Percentiles rank a stretch among this genome's conserved stretches.
Evolutionary conservation across 768 basidiomycete genomes (phyloP).

Genomic region (Tulasnella calospora): DNA sequence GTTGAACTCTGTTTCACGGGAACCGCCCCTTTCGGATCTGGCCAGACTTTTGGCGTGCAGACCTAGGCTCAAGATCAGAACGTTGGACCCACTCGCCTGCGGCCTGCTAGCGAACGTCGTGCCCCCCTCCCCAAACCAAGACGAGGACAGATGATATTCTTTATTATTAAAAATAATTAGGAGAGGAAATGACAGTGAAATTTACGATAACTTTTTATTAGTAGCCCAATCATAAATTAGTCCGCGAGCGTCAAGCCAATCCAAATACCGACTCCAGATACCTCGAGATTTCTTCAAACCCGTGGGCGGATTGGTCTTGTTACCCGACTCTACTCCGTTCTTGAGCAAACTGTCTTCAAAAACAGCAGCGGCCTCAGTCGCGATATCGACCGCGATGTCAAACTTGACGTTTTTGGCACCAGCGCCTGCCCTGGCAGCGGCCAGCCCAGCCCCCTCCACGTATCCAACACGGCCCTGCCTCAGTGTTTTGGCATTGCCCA

Average conservation of each 20-base stretch:
- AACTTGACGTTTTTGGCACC: slow-evolving; percentile 19
- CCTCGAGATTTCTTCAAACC: background rate
- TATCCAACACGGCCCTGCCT: slow-evolving; percentile 38
- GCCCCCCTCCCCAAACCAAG: background rate
- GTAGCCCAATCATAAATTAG: slow-evolving; percentile 7
- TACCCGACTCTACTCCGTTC: background rate
- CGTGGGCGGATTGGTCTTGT: background rate
- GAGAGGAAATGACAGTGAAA: background rate
- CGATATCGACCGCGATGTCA: slow-evolving; percentile 11
- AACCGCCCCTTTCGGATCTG: no score
- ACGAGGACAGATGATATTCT: background rate
- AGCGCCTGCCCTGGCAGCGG: background rate
- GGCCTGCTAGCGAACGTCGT: no score
- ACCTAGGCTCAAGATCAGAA: no score
- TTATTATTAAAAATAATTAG: background rate
- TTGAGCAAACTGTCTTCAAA: background rate
- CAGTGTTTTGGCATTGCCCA: slow-evolving; percentile 68
- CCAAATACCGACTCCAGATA: slow-evolving; percentile 18
- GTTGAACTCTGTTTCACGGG: no score
- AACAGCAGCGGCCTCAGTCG: background rate
- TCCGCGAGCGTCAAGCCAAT: background rate
- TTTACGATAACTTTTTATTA: background rate
- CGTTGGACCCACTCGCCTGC: no score
- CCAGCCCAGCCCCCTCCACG: slow-evolving; percentile 7
- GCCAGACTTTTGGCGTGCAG: no score